Evolutionary conservation across 768 basidiomycete genomes (phyloP), one percentile per base, ranked within the genome.

Genomic region (Artomyces pyxidatus): DNA sequence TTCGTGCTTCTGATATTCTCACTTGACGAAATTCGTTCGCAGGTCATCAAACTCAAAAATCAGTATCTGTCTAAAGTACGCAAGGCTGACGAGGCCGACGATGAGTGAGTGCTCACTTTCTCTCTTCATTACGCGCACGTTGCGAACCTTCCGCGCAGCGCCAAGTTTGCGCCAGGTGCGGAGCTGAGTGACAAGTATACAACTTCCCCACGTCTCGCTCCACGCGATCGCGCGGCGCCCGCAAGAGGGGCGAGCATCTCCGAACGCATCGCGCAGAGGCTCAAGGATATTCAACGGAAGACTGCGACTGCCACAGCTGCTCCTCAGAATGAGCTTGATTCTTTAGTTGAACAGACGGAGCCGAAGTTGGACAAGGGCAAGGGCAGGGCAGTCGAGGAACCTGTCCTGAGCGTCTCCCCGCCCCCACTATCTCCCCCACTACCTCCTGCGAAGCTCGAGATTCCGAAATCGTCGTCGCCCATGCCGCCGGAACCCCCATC

Each of bases 1-100:
- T 40, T 30, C 30, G 45, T 5, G 30, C 19, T 21, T 39, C 32
- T 7, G 29, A 14, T 26, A n/a, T 14, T 9, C 19, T 37, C 12
- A 22, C 30, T 45, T 47, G 37, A n/a, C 35, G 40, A 43, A 4
- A 43, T 14, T 30, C 21, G 28, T 37, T 27, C 47, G 22, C 35
- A 78, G 73, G 70, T 74, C 5, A 63, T 71, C 37, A 85, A 84
- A 65, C 67, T 92, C 54, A 91, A 88, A 66, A 75, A 82, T 45
- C 72, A 78, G 47, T 95, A 95, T 61, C 64, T 89, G 10, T 65
- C 74, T 27, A 95, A 92, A 65, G 83, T 78, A 0, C 78, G 88
- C 47, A 77, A 78, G 35, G 92, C 93, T 14, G 93, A 96, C 58
- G 93, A 96, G 61, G 84, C 85, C 7, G 91, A 91, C 63, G 93